phyloP scores from a whole-genome alignment of 202 grass and related monocot species.

The Setaria italica region DNA sequence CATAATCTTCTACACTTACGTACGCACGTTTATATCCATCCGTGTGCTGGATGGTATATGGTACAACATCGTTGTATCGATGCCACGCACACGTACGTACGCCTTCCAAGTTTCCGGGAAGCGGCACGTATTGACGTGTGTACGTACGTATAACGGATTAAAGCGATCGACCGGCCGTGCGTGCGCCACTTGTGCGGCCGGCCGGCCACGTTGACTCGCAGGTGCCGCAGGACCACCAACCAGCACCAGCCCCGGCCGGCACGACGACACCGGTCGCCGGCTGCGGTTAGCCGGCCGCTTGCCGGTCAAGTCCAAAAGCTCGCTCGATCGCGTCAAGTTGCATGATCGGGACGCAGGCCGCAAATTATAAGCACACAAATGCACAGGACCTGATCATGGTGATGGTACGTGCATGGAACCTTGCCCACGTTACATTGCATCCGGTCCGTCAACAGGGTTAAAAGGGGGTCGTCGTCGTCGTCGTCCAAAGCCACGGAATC shows the following conservation, averaged over 20 bases:
- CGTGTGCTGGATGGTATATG: too few species aligned
- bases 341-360: not conserved
- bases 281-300: not conserved
- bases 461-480: not conserved
- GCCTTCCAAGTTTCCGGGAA: too few species aligned
- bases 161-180: not conserved
- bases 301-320: not conserved
- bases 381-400: not conserved
- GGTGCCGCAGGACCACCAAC: not conserved
- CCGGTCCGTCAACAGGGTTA: not conserved
- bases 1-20: too few species aligned
- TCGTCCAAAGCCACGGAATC: not conserved
- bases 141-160: too few species aligned
- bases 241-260: not conserved
- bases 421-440: conserved; percentile 6
- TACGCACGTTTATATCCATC: too few species aligned
- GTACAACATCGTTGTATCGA: too few species aligned
- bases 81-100: too few species aligned
- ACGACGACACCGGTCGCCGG: not conserved
- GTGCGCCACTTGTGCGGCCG: not conserved
- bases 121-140: too few species aligned
- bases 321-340: not conserved
- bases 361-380: not conserved
- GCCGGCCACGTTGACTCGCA: not conserved
- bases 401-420: too few species aligned